Evolutionary conservation across 495 filamentous ascomycete genomes (phyloP).

Genomic region (Penicillium tannophilum): DNA sequence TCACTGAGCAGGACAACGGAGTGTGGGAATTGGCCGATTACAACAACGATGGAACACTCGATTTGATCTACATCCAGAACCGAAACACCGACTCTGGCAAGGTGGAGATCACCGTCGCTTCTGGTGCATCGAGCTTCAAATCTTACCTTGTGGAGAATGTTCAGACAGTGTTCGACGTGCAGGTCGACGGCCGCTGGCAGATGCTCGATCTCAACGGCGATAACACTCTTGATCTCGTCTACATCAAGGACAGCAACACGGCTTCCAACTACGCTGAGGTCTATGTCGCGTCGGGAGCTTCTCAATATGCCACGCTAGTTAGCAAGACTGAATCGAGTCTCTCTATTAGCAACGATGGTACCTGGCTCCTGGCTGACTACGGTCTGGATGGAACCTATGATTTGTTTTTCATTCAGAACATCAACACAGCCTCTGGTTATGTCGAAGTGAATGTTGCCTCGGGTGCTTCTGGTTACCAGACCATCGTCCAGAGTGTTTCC

Average conservation of each 20-base stretch:
- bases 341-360: neutral
- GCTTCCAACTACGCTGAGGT: neutral
- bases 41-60: neutral
- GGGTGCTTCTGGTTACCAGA: neutral
- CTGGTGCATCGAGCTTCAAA: neutral
- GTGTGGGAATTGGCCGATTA: neutral
- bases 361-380: neutral
- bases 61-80: conserved; percentile 2
- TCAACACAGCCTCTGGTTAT: neutral
- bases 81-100: neutral
- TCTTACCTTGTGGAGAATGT: neutral
- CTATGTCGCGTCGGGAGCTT: neutral
- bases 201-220: neutral
- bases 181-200: neutral
- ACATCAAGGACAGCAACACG: neutral
- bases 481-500: neutral
- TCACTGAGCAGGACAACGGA: neutral
- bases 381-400: neutral
- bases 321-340: neutral
- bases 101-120: neutral
- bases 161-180: neutral
- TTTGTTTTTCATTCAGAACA: neutral
- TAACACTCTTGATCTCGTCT: neutral
- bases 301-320: neutral
- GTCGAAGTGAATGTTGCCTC: conserved; percentile 1